phyloP scores from a whole-genome alignment of 2,329 filamentous ascomycete species.

The Ceratocystis destructans region DNA sequence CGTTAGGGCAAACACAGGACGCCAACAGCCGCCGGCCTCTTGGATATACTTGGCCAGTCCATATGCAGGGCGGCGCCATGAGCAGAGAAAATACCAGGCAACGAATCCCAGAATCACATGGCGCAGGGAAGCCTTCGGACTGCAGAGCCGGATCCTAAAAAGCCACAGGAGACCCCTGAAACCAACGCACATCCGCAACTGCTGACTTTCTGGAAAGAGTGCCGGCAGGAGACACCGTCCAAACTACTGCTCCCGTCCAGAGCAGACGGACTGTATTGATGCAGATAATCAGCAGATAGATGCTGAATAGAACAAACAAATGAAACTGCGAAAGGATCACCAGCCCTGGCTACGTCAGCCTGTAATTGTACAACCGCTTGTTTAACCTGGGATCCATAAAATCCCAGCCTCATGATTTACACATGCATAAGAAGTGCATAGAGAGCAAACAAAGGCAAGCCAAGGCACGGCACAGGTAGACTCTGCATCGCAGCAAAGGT shows the following conservation, averaged over 20 bases:
- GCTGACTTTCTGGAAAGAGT: not conserved
- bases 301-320: not conserved
- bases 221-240: not conserved
- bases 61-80: not conserved
- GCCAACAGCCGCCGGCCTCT: not conserved
- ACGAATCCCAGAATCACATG: not conserved
- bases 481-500: not conserved
- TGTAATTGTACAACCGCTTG: not conserved
- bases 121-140: not conserved
- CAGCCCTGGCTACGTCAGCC: not conserved
- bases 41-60: not conserved
- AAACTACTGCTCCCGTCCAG: not conserved
- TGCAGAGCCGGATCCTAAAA: not conserved
- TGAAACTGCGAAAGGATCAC: not conserved
- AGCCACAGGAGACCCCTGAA: not conserved
- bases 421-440: slow-evolving; percentile 4
- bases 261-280: not conserved
- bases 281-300: not conserved
- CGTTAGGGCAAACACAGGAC: not conserved
- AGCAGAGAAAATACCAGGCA: not conserved
- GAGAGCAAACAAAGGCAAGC: not conserved
- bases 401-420: slow-evolving; percentile 6
- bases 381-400: not conserved
- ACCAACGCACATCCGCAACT: not conserved
- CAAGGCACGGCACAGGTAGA: not conserved